These are phyloP conservation scores for Vigna trinervia DNA, from an alignment of 306 rosid genomes.

Conservation along the genomic window DNA sequence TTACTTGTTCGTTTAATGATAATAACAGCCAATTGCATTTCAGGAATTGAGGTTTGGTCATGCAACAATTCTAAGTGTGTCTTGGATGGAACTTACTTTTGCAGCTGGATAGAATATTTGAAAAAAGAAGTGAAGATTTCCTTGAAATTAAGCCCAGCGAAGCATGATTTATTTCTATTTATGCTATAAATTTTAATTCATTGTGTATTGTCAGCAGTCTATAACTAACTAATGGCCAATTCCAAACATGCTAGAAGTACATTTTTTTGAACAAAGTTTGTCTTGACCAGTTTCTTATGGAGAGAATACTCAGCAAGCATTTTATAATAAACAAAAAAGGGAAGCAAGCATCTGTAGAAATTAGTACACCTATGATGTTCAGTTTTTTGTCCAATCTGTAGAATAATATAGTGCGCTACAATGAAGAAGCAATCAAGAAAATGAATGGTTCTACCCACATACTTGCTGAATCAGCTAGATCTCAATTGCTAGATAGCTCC, in stretches of 20 bases:
- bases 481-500: conserved; percentile 59
- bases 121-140: neutral
- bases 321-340: conserved; percentile 32
- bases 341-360: neutral
- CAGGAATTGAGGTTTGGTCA: neutral
- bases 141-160: neutral
- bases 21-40: neutral
- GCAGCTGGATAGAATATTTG: neutral
- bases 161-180: neutral
- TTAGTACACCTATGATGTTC: conserved; percentile 37
- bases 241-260: neutral
- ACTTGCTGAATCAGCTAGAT: conserved; percentile 59
- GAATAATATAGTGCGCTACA: conserved; percentile 85
- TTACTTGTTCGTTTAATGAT: neutral
- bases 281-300: neutral
- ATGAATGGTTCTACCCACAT: conserved; percentile 67
- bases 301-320: conserved; percentile 1
- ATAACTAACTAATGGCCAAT: neutral
- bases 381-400: conserved; percentile 47
- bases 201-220: neutral
- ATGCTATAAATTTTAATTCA: neutral
- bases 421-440: conserved; percentile 76
- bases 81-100: neutral
- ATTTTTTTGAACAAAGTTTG: conserved; percentile 7
- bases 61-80: neutral